Percentiles rank a stretch among this genome's conserved stretches.
Evolutionary conservation across 2,329 filamentous ascomycete species (phyloP).

Genomic region (Raffaelea arxii): DNA sequence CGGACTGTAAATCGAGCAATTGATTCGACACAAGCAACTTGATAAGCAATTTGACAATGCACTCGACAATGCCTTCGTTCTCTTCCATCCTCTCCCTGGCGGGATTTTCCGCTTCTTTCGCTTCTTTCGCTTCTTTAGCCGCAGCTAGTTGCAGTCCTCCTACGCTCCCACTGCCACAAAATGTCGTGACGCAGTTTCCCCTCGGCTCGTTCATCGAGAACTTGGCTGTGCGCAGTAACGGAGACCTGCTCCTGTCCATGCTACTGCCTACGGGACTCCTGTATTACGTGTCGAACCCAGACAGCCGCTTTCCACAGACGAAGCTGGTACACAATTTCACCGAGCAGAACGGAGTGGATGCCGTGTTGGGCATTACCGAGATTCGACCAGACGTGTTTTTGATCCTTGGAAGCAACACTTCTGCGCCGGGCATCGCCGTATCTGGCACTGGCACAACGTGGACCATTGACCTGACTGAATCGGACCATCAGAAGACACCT

Average conservation of each 20-base stretch:
- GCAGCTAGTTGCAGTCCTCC: too few relatives aligned
- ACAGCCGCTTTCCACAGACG: not conserved
- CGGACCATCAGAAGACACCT: too few relatives aligned
- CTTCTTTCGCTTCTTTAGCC: too few relatives aligned
- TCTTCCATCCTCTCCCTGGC: too few relatives aligned
- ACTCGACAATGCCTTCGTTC: too few relatives aligned
- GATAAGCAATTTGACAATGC: too few relatives aligned
- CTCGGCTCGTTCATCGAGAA: too few relatives aligned
- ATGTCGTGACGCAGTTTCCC: too few relatives aligned
- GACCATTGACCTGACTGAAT: slow-evolving; percentile 6
- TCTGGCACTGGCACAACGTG: slow-evolving; percentile 3
- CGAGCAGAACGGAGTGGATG: not conserved
- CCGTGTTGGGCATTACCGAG: slow-evolving; percentile 11
- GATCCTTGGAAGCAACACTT: slow-evolving; percentile 9
- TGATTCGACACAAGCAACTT: too few relatives aligned
- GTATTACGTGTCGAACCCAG: not conserved
- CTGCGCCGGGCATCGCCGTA: not conserved
- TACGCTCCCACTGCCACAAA: too few relatives aligned
- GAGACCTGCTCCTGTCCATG: slow-evolving; percentile 20
- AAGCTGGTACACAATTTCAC: not conserved
- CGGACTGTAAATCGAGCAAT: too few relatives aligned
- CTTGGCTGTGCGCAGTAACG: slow-evolving; percentile 20
- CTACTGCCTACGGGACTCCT: not conserved
- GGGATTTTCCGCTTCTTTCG: too few relatives aligned
- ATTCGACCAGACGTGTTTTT: slow-evolving; percentile 11